Percentiles rank a stretch among this genome's conserved stretches.
Evolutionary conservation across 495 filamentous ascomycete species (phyloP).

Genomic region (Viridothelium virens): DNA sequence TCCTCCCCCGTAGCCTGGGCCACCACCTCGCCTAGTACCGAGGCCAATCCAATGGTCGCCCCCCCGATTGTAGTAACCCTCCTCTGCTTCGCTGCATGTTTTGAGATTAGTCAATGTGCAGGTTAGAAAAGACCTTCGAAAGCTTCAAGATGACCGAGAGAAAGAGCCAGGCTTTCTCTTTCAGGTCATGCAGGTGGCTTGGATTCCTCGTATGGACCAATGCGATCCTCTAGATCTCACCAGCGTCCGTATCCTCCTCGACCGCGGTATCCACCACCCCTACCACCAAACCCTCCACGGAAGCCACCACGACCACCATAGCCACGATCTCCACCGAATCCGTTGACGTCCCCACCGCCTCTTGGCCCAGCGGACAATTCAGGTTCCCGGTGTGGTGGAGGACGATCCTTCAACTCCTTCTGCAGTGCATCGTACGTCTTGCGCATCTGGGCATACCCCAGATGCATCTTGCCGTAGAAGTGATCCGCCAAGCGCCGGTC

Average conservation of each 20-base stretch:
- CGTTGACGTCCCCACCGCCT: slow-evolving; percentile 19
- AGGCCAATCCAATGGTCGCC: too few relatives aligned
- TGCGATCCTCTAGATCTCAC: too few relatives aligned
- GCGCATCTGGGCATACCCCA: slow-evolving; percentile 96
- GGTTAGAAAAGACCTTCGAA: too few relatives aligned
- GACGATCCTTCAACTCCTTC: slow-evolving; percentile 71
- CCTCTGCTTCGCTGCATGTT: too few relatives aligned
- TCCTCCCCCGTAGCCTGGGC: slow-evolving; percentile 23
- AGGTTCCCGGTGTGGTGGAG: slow-evolving; percentile 52
- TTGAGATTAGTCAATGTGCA: too few relatives aligned
- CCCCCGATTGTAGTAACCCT: too few relatives aligned
- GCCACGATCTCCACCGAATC: slow-evolving; percentile 24
- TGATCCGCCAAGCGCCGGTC: slow-evolving; percentile 90
- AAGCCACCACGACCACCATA: slow-evolving; percentile 25
- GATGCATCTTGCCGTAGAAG: slow-evolving; percentile 99
- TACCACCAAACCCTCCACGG: slow-evolving; percentile 24
- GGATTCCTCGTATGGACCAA: too few relatives aligned
- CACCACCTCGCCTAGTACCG: slow-evolving; percentile 19
- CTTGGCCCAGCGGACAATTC: slow-evolving; percentile 21
- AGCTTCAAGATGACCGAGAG: too few relatives aligned
- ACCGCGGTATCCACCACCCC: slow-evolving; percentile 26
- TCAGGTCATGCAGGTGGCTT: too few relatives aligned
- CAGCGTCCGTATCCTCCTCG: slow-evolving; percentile 23
- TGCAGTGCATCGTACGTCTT: slow-evolving; percentile 79
- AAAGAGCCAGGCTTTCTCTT: too few relatives aligned